Conservation (phyloP, 345 rosid genomes). For the Anastatica hierochuntica region DNA sequence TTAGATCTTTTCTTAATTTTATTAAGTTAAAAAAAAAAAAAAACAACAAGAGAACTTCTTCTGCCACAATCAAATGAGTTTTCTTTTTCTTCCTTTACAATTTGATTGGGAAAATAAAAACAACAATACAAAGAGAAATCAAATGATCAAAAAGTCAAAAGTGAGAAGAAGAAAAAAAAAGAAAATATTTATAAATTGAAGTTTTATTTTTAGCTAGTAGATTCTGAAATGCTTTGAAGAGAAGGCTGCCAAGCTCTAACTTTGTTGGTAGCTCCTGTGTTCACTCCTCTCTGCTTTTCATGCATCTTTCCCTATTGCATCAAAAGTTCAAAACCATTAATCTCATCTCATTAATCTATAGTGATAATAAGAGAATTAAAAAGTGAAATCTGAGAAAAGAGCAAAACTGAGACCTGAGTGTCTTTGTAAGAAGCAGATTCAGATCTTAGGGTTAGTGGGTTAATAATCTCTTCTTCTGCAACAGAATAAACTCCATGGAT, state of each 20-base stretch:
- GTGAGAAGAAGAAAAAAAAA: not conserved
- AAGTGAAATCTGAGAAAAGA: too few relatives aligned
- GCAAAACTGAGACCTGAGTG: constrained; percentile 22
- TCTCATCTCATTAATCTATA: too few relatives aligned
- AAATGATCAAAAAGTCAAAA: constrained; percentile 21
- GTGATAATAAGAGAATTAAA: too few relatives aligned
- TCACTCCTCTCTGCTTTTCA: constrained; percentile 20
- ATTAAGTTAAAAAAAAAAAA: too few relatives aligned
- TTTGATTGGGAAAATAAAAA: constrained; percentile 24
- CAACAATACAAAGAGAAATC: constrained; percentile 17
- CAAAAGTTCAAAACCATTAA: not conserved
- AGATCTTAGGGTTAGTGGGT: constrained; percentile 24
- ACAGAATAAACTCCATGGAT: constrained; percentile 19
- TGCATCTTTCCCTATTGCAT: constrained; percentile 3
- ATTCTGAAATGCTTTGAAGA: constrained; percentile 29
- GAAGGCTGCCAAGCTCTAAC: constrained; percentile 31
- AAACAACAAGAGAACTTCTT: not conserved
- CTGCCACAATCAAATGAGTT: constrained; percentile 17
- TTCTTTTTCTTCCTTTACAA: constrained; percentile 23
- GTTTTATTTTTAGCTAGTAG: too few relatives aligned
- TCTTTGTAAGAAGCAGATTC: constrained; percentile 18
- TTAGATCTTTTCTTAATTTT: too few relatives aligned
- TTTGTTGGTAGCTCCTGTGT: too few relatives aligned
- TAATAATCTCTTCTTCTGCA: constrained; percentile 24
- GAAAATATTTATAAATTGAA: not conserved